A percentile compares a stretch with the other conserved stretches of the same genome.
Evolutionary conservation across 495 filamentous ascomycete species (phyloP).

Genomic region (Antarctomyces pellizariae): DNA sequence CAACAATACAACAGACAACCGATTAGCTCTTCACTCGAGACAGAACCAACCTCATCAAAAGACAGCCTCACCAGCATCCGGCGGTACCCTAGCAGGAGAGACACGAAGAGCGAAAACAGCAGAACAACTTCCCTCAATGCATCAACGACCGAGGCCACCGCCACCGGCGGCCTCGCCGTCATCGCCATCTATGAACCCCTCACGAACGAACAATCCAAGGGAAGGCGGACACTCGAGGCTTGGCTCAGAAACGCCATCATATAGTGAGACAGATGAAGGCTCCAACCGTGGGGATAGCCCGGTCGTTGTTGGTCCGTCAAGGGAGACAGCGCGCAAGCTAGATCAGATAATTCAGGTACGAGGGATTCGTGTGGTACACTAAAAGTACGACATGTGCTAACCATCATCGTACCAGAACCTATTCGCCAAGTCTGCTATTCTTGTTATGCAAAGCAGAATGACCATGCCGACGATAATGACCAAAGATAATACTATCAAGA

Average conservation of each 20-base stretch:
- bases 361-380: conserved; percentile 2
- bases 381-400: background rate
- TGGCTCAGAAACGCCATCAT: conserved; percentile 10
- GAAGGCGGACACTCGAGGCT: conserved; percentile 17
- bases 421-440: conserved; percentile 66
- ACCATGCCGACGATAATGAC: conserved; percentile 34
- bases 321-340: conserved; percentile 47
- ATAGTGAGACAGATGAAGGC: conserved; percentile 9
- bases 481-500: conserved; percentile 33
- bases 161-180: conserved; percentile 38
- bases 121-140: no score
- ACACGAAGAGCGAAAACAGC: no score
- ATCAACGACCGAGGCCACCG: conserved; percentile 60
- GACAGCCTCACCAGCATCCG: no score
- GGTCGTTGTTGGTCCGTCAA: conserved; percentile 22
- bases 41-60: no score
- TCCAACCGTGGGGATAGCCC: conserved; percentile 15
- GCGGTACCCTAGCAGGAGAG: no score
- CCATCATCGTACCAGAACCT: conserved; percentile 39
- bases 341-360: conserved; percentile 80
- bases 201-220: conserved; percentile 47
- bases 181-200: conserved; percentile 39
- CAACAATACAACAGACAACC: no score
- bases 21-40: no score
- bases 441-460: conserved; percentile 61